These are phyloP conservation scores for Kappamyces sp. DNA, from an alignment of 192 early-diverging fungal species.

Conservation along the genomic window DNA sequence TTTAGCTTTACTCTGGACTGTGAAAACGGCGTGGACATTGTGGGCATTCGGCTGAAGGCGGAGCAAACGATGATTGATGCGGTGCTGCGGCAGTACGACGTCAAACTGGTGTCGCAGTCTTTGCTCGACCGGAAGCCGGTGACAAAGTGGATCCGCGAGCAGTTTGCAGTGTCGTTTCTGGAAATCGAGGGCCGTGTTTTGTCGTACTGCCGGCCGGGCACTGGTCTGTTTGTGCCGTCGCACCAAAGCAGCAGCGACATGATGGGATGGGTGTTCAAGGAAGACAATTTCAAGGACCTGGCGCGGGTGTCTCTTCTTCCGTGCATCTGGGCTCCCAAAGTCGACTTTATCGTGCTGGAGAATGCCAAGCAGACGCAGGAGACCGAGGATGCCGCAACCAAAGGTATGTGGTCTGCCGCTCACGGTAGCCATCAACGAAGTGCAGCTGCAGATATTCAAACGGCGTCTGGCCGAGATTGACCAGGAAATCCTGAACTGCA, in stretches of 20 bases:
- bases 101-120: conserved; percentile 10
- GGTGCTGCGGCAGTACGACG: conserved; percentile 30
- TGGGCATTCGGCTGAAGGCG: conserved; percentile 40
- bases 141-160: conserved; percentile 28
- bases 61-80: conserved; percentile 39
- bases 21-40: conserved; percentile 32
- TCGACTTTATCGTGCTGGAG: conserved; percentile 4
- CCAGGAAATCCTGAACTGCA: conserved; percentile 47
- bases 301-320: neutral
- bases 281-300: conserved; percentile 8
- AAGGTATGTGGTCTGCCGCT: conserved; percentile 4
- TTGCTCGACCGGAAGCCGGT: conserved; percentile 21
- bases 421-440: conserved; percentile 41
- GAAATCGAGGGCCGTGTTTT: conserved; percentile 44
- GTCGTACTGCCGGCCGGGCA: conserved; percentile 6
- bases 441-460: conserved; percentile 51
- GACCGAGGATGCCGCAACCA: conserved; percentile 8
- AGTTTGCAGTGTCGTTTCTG: conserved; percentile 29
- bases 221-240: conserved; percentile 4
- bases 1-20: conserved; percentile 35
- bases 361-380: conserved; percentile 3
- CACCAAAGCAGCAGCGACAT: conserved; percentile 7
- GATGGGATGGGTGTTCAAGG: conserved; percentile 7
- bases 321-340: conserved; percentile 12
- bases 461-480: conserved; percentile 53